Conservation (phyloP, 1,284 basidiomycete genomes). For the Binderoboletus segoi region DNA sequence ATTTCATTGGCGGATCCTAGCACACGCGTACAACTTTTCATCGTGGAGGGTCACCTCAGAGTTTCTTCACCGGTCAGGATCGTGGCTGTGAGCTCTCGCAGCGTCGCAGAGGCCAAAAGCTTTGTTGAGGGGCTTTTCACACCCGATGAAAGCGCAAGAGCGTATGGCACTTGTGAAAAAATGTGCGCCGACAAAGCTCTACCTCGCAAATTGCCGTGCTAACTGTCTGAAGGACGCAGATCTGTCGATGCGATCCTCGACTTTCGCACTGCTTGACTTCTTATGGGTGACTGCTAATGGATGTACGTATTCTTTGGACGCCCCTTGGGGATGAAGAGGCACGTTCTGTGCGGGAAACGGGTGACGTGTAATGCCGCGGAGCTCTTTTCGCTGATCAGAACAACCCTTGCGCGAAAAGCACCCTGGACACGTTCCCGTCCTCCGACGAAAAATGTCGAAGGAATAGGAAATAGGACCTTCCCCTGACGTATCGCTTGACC, state of each 20-base stretch:
- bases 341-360: conserved; percentile 81
- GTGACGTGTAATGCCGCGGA: conserved; percentile 64
- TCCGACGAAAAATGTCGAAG: conserved; percentile 53
- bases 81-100: conserved; percentile 75
- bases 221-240: not conserved
- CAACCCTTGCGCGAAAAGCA: conserved; percentile 83
- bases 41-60: not conserved
- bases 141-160: conserved; percentile 56
- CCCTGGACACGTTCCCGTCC: conserved; percentile 73
- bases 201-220: not conserved
- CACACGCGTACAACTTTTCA: conserved; percentile 35
- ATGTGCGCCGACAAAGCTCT: conserved; percentile 64
- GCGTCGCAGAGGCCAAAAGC: conserved; percentile 51
- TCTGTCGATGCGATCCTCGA: too few species aligned
- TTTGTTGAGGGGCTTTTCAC: conserved; percentile 60
- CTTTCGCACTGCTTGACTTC: conserved; percentile 49
- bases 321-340: conserved; percentile 70
- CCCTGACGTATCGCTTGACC: conserved; percentile 68
- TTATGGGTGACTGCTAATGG: too few species aligned
- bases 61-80: conserved; percentile 42
- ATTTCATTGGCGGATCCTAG: conserved; percentile 42
- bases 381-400: conserved; percentile 64
- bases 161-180: too few species aligned
- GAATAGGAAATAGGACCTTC: conserved; percentile 46
- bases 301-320: too few species aligned